Evolutionary conservation across 345 rosid genomes (phyloP).

Genomic region (Gossypium raimondii): DNA sequence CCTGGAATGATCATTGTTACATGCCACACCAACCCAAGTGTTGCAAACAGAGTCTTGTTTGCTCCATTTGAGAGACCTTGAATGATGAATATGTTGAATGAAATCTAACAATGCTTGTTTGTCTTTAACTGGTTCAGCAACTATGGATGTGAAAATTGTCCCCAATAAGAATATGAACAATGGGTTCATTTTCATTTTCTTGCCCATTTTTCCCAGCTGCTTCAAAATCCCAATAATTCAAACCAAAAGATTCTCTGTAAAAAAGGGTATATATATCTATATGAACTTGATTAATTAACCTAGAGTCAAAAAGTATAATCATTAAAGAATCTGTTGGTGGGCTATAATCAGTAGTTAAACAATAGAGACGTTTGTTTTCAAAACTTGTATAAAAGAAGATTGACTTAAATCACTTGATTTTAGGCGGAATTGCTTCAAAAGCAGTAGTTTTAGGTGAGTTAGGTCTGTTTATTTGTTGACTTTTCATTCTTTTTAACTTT

Average conservation of each 20-base stretch:
- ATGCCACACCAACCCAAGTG: conserved; percentile 76
- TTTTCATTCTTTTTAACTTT: conserved; percentile 14
- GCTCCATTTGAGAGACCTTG: conserved; percentile 66
- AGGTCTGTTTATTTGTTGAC: conserved; percentile 29
- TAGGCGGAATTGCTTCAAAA: conserved; percentile 24
- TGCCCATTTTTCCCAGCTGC: conserved; percentile 19
- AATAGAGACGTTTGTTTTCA: background rate
- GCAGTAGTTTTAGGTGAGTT: conserved; percentile 18
- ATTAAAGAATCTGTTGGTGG: background rate
- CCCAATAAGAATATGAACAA: conserved; percentile 36
- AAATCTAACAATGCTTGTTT: conserved; percentile 72
- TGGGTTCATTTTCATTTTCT: conserved; percentile 25
- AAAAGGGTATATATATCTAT: conserved; percentile 16
- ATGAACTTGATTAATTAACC: conserved; percentile 6
- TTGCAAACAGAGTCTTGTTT: conserved; percentile 48
- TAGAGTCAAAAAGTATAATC: conserved; percentile 7
- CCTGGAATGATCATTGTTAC: conserved; percentile 49
- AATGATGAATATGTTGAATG: conserved; percentile 43
- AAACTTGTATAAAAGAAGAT: background rate
- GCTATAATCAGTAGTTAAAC: background rate
- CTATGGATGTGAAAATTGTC: conserved; percentile 26
- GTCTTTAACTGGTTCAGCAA: conserved; percentile 57
- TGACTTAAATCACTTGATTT: background rate
- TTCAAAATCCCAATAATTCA: background rate
- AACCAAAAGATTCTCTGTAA: background rate